Evolutionary conservation across 441 rosid genomes (phyloP).

Genomic region (Syzygium malaccense): DNA sequence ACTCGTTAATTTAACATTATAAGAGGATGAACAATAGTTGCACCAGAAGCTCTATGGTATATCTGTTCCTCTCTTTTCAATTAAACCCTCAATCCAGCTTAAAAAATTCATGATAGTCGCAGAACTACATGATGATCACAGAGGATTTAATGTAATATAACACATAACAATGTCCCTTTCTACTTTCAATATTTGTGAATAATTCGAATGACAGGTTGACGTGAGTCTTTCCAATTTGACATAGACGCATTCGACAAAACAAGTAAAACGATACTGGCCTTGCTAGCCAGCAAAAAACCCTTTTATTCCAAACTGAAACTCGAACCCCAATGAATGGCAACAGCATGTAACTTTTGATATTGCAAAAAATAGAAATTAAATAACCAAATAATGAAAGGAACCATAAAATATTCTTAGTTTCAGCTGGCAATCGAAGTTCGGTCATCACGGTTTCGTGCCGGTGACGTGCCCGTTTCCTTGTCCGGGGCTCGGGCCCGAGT

Average conservation of each 20-base stretch:
- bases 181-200: background rate
- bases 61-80: background rate
- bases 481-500: slow-evolving; percentile 29
- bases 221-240: background rate
- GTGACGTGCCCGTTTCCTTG: slow-evolving; percentile 13
- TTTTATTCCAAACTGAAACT: background rate
- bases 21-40: background rate
- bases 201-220: background rate
- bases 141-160: background rate
- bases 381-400: background rate
- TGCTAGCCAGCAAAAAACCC: background rate
- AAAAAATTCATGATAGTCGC: background rate
- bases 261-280: background rate
- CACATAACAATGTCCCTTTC: background rate
- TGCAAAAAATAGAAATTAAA: background rate
- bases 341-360: background rate
- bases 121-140: background rate
- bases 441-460: background rate
- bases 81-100: background rate
- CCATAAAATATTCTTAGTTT: background rate
- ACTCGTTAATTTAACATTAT: background rate
- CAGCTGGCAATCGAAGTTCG: background rate
- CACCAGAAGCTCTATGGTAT: background rate
- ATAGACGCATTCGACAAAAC: background rate
- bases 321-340: background rate